These are phyloP conservation scores for Aspergillus carlsbadensis DNA, from an alignment of 495 filamentous ascomycete species.

Conservation along the genomic window DNA sequence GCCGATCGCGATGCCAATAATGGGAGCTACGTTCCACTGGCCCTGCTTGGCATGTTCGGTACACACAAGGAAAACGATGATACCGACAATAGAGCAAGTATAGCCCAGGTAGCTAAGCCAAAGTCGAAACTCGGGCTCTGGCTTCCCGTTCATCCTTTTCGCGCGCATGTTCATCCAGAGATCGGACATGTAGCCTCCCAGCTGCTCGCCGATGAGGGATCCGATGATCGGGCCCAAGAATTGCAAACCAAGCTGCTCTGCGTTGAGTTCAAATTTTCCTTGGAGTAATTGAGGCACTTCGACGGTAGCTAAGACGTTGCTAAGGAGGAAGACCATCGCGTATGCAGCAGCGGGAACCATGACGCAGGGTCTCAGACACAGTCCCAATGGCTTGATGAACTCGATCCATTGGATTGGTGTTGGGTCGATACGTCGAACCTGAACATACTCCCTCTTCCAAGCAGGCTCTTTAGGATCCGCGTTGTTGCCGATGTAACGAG, in stretches of 20 bases:
- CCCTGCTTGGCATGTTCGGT: constrained; percentile 37
- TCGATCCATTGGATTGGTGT: constrained; percentile 43
- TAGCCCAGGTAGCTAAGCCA: constrained; percentile 56
- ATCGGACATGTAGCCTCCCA: constrained; percentile 52
- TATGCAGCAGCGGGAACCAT: constrained; percentile 49
- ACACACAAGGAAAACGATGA: constrained; percentile 51
- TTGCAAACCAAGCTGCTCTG: constrained; percentile 53
- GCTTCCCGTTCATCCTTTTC: constrained; percentile 23
- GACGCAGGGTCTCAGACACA: constrained; percentile 44
- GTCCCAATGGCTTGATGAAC: constrained; percentile 46
- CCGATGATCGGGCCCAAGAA: constrained; percentile 56
- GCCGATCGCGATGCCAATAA: constrained; percentile 51
- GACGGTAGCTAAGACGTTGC: constrained; percentile 47
- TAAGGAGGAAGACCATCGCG: constrained; percentile 52
- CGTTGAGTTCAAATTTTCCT: constrained; percentile 50
- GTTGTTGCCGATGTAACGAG: constrained; percentile 44
- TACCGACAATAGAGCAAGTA: constrained; percentile 44
- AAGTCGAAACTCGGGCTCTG: constrained; percentile 47
- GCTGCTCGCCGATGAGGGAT: constrained; percentile 53
- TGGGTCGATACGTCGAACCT: constrained; percentile 48
- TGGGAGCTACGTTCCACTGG: constrained; percentile 49
- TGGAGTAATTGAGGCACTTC: constrained; percentile 55
- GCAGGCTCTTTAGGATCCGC: constrained; percentile 23
- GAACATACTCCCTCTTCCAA: constrained; percentile 42
- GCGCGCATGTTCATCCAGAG: constrained; percentile 46